phyloP scores from a whole-genome alignment of 768 basidiomycete genomes.

The Leucocoprinus leucothites region DNA sequence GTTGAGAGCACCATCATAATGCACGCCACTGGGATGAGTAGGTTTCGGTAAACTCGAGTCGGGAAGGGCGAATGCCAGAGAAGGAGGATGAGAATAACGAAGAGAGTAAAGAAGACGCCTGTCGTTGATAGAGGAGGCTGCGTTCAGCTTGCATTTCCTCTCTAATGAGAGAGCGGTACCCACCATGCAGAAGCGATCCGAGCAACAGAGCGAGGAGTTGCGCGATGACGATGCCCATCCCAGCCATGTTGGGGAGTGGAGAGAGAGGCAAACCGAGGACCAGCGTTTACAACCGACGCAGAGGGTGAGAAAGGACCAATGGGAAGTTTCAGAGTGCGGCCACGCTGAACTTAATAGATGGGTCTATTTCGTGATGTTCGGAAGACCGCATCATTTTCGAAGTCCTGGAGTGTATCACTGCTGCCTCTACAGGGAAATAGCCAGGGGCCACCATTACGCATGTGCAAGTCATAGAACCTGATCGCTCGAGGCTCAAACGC shows the following conservation, averaged over 20 bases:
- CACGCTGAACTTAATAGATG: background rate
- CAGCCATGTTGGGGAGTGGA: background rate
- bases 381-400: background rate
- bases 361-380: background rate
- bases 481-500: no score
- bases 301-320: background rate
- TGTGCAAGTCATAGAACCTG: no score
- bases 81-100: background rate
- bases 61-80: background rate
- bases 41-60: background rate
- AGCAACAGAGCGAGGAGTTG: slow-evolving; percentile 7
- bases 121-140: background rate
- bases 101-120: slow-evolving; percentile 10
- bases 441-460: no score
- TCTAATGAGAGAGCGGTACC: background rate
- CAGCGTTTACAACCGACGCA: background rate
- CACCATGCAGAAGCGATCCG: background rate
- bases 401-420: background rate
- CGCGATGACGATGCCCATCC: background rate
- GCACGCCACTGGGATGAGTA: background rate
- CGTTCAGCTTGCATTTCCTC: no score
- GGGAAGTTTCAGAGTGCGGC: background rate
- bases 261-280: background rate
- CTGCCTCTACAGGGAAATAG: no score
- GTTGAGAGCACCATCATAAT: slow-evolving; percentile 1